Base-by-base conservation (phyloP, 805 yeast genomes). In the Spathaspora hagerdaliae region DNA sequence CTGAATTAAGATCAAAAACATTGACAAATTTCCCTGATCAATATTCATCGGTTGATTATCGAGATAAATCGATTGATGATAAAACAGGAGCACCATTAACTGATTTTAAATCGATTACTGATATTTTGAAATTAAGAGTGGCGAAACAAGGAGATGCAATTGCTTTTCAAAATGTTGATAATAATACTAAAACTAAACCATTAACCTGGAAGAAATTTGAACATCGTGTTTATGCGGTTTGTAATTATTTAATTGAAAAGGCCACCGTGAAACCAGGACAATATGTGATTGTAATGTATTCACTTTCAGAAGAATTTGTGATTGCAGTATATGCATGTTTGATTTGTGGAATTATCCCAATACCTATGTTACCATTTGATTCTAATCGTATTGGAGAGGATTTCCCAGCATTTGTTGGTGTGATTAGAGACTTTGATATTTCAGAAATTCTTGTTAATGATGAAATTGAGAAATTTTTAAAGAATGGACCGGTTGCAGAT, bases 241-340 rank as follows among this genome's bases (percentile, higher is more conserved):
- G 91, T 42, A 71, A 78, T 6, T 82, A 85, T 57, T 75, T 94
- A 43, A 70, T 83, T 32, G 85, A 78, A 38, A 91, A 87, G 63
- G 76, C 81, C 1, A 69, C 75, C 2, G 59, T 88, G 38, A 74
- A 67, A 44, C 73, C 86, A 2, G 96, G 96, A 0, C 87, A 85
- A 43, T 71, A 75, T 51, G 92, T 89, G 3, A 74, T 90, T 3
- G 67, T 94, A 55, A 83, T 90, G 83, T 90, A 88, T 60, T 85
- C 96, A 0, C 77, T 92, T 39, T 81, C 90, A 1, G 96, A 91
- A 46, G 98, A 94, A 50, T 92, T 80, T 57, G 79, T 85, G 5
- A 80, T 88, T 27, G 88, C 96, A 2, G 72, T 90, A 1, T 81
- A 83, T 63, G 97, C 99, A 0, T 92, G 98, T 60, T 78, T 92